Evolutionary conservation across 2,329 filamentous ascomycete genomes (phyloP), one percentile per base, ranked within the genome.

Genomic region (Alternaria ethzedia): DNA sequence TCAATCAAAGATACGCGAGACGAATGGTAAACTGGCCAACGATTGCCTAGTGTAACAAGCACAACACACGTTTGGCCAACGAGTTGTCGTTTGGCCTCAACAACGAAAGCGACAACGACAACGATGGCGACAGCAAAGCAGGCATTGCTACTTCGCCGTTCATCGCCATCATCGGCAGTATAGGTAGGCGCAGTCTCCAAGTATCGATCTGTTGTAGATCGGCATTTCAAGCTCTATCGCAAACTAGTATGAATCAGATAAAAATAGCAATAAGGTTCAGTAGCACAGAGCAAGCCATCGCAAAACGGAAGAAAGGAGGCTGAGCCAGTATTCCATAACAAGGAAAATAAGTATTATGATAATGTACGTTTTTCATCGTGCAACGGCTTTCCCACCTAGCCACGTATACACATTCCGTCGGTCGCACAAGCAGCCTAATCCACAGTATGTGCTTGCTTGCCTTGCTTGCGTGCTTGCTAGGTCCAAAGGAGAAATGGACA

Each of bases 31-130:
- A n/a, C 12, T 9, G 10, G 32, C 32, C 13, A n/a, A 43, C 61
- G 63, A 66, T 67, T 65, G 68, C 43, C 10, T 7, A 8, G 68
- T 67, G 47, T 32, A 50, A 71, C 65, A 62, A 63, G 54, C 61
- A 65, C 51, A n/a, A 5, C 32, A 63, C 50, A 25, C 21, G 61
- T 67, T 64, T 64, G 61, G 46, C 13, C 12, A 17, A n/a, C n/a
- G n/a, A n/a, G n/a, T 21, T 44, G 13, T 59, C 56, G 64, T 66
- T 66, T 66, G 64, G 46, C 7, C 13, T 23, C 47, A 45, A 59
- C 46, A 32, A 32, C 30, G 13, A 15, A 3, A 36, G 13, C 30
- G 30, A n/a, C n/a, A n/a, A n/a, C n/a, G n/a, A n/a, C n/a, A n/a
- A n/a, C n/a, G n/a, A n/a, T n/a, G n/a, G n/a, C n/a, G n/a, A 36